These are phyloP conservation scores for Leccinum idahoense DNA, from an alignment of 1,284 basidiomycete genomes.

Conservation along the genomic window DNA sequence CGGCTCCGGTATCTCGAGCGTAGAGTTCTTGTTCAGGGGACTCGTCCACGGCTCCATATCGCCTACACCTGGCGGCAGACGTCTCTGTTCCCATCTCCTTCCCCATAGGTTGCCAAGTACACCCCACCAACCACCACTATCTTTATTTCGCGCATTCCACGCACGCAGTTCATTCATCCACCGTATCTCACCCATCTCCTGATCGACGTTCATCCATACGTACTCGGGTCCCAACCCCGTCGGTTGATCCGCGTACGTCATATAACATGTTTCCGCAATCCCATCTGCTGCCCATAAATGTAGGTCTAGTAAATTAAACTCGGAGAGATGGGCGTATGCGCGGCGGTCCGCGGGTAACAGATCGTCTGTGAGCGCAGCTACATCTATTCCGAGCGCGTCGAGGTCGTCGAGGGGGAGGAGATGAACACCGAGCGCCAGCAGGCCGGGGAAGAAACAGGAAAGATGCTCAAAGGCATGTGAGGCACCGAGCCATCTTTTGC, in stretches of 20 bases:
- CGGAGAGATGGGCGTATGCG: constrained; percentile 31
- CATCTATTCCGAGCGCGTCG: constrained; percentile 37
- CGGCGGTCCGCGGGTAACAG: constrained; percentile 33
- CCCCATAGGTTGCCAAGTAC: neutral
- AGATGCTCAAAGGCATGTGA: constrained; percentile 67
- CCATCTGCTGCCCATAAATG: constrained; percentile 67
- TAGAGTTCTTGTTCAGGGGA: neutral
- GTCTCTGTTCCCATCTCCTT: constrained; percentile 21
- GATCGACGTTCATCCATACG: constrained; percentile 35
- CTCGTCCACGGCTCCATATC: constrained; percentile 28
- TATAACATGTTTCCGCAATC: constrained; percentile 64
- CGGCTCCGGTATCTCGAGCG: neutral
- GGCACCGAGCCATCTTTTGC: constrained; percentile 26
- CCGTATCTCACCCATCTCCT: constrained; percentile 20
- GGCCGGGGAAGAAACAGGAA: constrained; percentile 72
- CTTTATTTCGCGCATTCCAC: constrained; percentile 38
- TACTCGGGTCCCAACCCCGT: constrained; percentile 61
- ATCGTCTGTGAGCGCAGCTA: constrained; percentile 31
- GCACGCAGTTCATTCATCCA: constrained; percentile 51
- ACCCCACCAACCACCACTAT: neutral
- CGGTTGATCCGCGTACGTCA: constrained; percentile 57
- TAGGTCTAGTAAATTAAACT: constrained; percentile 43
- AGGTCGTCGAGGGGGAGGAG: constrained; percentile 53
- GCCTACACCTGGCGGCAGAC: constrained; percentile 48
- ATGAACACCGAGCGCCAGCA: constrained; percentile 67